Evolutionary conservation across 345 rosid genomes (phyloP).

Genomic region (Durio zibethinus): DNA sequence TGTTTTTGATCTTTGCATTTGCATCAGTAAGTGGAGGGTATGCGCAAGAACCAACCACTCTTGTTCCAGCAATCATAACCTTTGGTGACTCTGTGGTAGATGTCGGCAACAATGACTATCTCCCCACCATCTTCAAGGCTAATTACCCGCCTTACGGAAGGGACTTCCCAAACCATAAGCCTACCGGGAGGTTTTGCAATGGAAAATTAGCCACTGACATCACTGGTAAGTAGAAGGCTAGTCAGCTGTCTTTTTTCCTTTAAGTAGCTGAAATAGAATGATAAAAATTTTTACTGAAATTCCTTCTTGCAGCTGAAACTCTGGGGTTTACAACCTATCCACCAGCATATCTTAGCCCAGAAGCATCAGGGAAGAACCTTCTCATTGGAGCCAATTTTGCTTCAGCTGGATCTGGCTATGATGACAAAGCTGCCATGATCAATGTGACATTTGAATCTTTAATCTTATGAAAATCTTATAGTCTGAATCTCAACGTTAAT

Average conservation of each 20-base stretch:
- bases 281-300: neutral
- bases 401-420: slow-evolving; percentile 90
- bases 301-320: slow-evolving; percentile 59
- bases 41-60: slow-evolving; percentile 42
- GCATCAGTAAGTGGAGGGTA: slow-evolving; percentile 14
- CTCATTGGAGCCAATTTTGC: slow-evolving; percentile 95
- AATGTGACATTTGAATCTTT: neutral
- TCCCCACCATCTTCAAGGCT: slow-evolving; percentile 72
- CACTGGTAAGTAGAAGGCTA: slow-evolving; percentile 46
- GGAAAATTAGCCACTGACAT: slow-evolving; percentile 89
- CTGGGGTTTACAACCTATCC: slow-evolving; percentile 74
- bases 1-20: slow-evolving; percentile 24
- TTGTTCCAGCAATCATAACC: slow-evolving; percentile 68
- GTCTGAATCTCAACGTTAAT: neutral
- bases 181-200: slow-evolving; percentile 94
- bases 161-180: slow-evolving; percentile 56
- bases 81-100: slow-evolving; percentile 92
- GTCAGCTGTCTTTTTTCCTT: neutral
- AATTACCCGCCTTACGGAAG: slow-evolving; percentile 93
- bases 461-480: neutral
- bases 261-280: neutral
- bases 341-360: slow-evolving; percentile 82
- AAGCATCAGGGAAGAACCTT: slow-evolving; percentile 84
- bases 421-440: slow-evolving; percentile 54
- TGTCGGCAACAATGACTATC: slow-evolving; percentile 90